Evolutionary conservation across 202 grass and related monocot genomes (phyloP).

Genomic region (Panicum hallii): DNA sequence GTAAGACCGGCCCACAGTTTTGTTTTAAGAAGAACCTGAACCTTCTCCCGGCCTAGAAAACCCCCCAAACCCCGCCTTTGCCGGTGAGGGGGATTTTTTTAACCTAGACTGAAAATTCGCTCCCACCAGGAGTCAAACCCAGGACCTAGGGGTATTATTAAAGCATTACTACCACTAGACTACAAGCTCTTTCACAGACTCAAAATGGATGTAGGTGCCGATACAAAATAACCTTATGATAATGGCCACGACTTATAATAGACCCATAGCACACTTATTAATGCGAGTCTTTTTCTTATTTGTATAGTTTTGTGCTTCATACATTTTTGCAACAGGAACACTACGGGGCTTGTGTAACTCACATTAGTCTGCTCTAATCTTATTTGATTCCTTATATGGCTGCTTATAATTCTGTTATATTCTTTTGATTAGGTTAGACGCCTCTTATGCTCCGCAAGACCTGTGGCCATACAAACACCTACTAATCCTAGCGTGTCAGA

Average conservation of each 20-base stretch:
- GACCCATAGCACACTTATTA: neutral
- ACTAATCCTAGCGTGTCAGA: slow-evolving; percentile 86
- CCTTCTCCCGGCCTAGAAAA: too few species aligned
- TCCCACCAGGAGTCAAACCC: too few species aligned
- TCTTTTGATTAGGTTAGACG: slow-evolving; percentile 78
- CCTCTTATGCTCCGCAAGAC: slow-evolving; percentile 87
- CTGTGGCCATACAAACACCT: slow-evolving; percentile 84
- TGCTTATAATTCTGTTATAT: slow-evolving; percentile 39
- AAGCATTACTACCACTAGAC: too few species aligned
- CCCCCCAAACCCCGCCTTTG: too few species aligned
- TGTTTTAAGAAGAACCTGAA: too few species aligned
- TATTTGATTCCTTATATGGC: neutral
- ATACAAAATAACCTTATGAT: slow-evolving; percentile 7
- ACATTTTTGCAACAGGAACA: neutral
- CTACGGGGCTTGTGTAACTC: slow-evolving; percentile 19
- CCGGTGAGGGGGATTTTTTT: too few species aligned
- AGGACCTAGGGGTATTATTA: too few species aligned
- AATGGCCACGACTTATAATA: neutral
- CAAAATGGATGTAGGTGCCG: neutral
- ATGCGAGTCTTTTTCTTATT: neutral
- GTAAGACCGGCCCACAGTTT: too few species aligned
- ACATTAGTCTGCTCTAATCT: slow-evolving; percentile 20
- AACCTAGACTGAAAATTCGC: too few species aligned
- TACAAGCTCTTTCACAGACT: too few species aligned
- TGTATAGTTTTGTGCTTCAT: slow-evolving; percentile 36